A percentile compares a stretch with the other conserved stretches of the same genome.
These are phyloP conservation scores for Hyaloscypha bicolor DNA, from an alignment of 495 filamentous ascomycete species.

Conservation along the genomic window DNA sequence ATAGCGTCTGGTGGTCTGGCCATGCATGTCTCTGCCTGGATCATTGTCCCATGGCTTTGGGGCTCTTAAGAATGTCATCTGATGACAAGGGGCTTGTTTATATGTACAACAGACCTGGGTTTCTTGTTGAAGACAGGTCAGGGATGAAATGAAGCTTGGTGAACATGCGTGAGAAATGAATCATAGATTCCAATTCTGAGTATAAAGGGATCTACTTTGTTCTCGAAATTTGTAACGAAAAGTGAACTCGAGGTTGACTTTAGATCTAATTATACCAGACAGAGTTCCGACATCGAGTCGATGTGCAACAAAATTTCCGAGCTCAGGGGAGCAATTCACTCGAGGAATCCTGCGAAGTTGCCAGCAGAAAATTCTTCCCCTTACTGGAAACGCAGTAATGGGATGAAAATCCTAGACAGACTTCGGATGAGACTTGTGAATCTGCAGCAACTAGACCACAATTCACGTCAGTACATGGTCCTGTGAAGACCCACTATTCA, in stretches of 20 bases:
- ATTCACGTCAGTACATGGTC: not conserved
- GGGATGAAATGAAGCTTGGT: slow-evolving; percentile 8
- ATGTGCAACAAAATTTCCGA: too few species aligned
- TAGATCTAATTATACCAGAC: too few species aligned
- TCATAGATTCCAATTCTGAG: not conserved
- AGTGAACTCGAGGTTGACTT: too few species aligned
- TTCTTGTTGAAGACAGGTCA: slow-evolving; percentile 7
- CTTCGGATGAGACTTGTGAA: too few species aligned
- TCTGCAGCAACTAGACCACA: not conserved
- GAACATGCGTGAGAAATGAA: slow-evolving; percentile 6
- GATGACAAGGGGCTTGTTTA: slow-evolving; percentile 11
- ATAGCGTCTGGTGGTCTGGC: slow-evolving; percentile 28
- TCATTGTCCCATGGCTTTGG: slow-evolving; percentile 7
- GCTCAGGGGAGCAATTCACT: too few species aligned
- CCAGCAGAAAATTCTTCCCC: too few species aligned
- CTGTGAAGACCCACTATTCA: not conserved
- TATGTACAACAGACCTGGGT: slow-evolving; percentile 23
- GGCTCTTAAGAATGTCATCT: not conserved
- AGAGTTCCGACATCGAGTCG: too few species aligned
- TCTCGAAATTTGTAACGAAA: too few species aligned
- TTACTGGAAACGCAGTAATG: too few species aligned
- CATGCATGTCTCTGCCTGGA: not conserved
- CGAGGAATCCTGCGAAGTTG: too few species aligned
- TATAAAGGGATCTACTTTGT: not conserved
- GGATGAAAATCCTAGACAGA: too few species aligned